Conservation (phyloP, 257 asterid genomes). For the Solanum peruvianum region DNA sequence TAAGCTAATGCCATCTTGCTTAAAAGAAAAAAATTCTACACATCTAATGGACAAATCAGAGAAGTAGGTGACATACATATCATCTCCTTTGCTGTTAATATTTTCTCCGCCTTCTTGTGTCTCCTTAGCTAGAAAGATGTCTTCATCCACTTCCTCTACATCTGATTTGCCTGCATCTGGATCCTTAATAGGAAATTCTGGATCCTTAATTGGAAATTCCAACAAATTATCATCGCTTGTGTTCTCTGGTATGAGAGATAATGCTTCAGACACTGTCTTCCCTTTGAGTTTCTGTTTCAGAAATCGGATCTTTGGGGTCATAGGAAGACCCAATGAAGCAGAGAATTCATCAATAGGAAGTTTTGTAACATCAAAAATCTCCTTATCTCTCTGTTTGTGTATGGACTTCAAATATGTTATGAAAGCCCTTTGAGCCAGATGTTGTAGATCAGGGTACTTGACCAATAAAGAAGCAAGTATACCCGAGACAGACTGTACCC, state of each 20-base stretch:
- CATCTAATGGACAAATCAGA: not conserved
- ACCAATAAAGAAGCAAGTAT: conserved; percentile 74
- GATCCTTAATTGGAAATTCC: conserved; percentile 12
- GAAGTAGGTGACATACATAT: conserved; percentile 24
- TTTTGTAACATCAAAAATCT: conserved; percentile 65
- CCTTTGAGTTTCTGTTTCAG: conserved; percentile 59
- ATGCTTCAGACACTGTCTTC: conserved; percentile 38
- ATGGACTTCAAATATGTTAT: conserved; percentile 81
- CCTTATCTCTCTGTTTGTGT: conserved; percentile 69
- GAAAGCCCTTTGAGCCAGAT: conserved; percentile 77
- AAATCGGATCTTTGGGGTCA: conserved; percentile 87
- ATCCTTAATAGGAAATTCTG: conserved; percentile 10
- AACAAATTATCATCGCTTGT: conserved; percentile 20
- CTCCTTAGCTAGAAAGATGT: conserved; percentile 36
- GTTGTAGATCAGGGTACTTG: conserved; percentile 63
- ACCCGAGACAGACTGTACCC: conserved; percentile 73
- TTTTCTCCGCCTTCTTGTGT: conserved; percentile 13
- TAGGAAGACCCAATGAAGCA: conserved; percentile 93
- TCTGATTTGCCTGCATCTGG: conserved; percentile 11
- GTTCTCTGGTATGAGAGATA: conserved; percentile 33
- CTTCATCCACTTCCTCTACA: conserved; percentile 19
- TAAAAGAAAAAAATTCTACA: not conserved
- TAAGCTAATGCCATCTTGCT: not conserved
- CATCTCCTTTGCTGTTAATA: conserved; percentile 17
- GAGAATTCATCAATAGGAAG: conserved; percentile 69